A percentile compares a stretch with the other conserved stretches of the same genome.
Evolutionary conservation across 1,284 basidiomycete genomes (phyloP).

Genomic region (Irpex sp.): DNA sequence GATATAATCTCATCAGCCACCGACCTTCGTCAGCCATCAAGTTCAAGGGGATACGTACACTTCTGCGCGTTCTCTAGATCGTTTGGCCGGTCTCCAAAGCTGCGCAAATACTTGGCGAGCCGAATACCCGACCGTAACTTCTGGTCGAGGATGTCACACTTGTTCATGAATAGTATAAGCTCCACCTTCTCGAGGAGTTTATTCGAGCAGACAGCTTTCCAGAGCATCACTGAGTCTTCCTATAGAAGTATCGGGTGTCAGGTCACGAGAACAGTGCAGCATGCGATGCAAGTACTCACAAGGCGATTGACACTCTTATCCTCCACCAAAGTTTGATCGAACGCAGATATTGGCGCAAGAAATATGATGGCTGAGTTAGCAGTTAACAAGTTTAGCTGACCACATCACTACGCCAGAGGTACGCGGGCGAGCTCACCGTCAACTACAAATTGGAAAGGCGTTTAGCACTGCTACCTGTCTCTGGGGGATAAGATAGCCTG

Average conservation of each 20-base stretch:
- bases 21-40: neutral
- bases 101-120: slow-evolving; percentile 66
- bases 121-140: slow-evolving; percentile 62
- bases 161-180: slow-evolving; percentile 76
- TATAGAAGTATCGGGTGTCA: slow-evolving; percentile 23
- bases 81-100: slow-evolving; percentile 70
- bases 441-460: slow-evolving; percentile 8
- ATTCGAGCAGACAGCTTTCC: slow-evolving; percentile 75
- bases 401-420: neutral
- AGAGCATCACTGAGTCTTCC: slow-evolving; percentile 79
- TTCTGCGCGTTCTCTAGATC: slow-evolving; percentile 70
- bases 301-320: slow-evolving; percentile 69
- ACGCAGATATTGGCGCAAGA: slow-evolving; percentile 75
- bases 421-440: slow-evolving; percentile 17
- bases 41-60: slow-evolving; percentile 37
- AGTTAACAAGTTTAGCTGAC: neutral
- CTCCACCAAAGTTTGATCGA: slow-evolving; percentile 73
- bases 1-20: neutral
- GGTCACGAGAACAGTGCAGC: slow-evolving; percentile 6
- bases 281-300: slow-evolving; percentile 33
- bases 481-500: neutral
- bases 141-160: slow-evolving; percentile 69
- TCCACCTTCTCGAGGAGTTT: slow-evolving; percentile 70
- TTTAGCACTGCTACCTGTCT: neutral
- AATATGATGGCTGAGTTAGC: slow-evolving; percentile 62